Evolutionary conservation across 192 early-diverging fungal species (phyloP).

Genomic region (Spinellus fusiger): DNA sequence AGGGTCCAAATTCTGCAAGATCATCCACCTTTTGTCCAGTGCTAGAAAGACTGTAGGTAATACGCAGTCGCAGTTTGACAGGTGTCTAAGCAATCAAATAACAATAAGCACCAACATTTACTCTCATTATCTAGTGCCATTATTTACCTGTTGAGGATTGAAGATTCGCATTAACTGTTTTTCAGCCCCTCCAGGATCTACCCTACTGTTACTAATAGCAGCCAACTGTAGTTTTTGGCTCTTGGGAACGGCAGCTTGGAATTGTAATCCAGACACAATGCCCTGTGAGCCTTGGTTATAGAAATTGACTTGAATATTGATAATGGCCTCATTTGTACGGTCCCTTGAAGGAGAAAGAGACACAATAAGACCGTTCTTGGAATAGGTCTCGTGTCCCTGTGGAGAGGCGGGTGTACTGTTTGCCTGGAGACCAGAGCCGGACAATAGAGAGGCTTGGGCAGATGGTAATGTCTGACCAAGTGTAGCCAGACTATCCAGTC

Average conservation of each 20-base stretch:
- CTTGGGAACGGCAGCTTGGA: conserved; percentile 94
- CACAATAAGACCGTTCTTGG: conserved; percentile 73
- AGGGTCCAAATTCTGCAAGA: conserved; percentile 50
- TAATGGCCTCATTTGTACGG: conserved; percentile 44
- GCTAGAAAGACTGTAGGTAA: conserved; percentile 39
- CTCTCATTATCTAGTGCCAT: neutral
- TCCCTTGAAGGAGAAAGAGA: conserved; percentile 70
- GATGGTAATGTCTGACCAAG: conserved; percentile 5
- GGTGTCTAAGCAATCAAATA: conserved; percentile 37
- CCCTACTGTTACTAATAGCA: conserved; percentile 62
- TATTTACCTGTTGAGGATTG: conserved; percentile 69
- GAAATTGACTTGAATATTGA: conserved; percentile 68
- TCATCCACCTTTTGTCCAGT: conserved; percentile 45
- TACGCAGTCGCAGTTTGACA: conserved; percentile 49
- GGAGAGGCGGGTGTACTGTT: conserved; percentile 1
- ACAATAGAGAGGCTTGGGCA: neutral
- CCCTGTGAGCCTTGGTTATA: conserved; percentile 52
- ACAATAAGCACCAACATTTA: neutral
- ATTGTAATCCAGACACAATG: conserved; percentile 56
- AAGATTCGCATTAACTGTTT: conserved; percentile 81
- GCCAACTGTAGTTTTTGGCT: conserved; percentile 83
- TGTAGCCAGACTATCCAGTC: conserved; percentile 11
- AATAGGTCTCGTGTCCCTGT: conserved; percentile 55
- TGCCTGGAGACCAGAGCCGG: neutral
- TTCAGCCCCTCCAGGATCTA: conserved; percentile 55